Percentiles rank a stretch among this genome's conserved stretches.
Conservation (phyloP, 1,284 basidiomycete genomes). For the Cryptococcus sp. region DNA sequence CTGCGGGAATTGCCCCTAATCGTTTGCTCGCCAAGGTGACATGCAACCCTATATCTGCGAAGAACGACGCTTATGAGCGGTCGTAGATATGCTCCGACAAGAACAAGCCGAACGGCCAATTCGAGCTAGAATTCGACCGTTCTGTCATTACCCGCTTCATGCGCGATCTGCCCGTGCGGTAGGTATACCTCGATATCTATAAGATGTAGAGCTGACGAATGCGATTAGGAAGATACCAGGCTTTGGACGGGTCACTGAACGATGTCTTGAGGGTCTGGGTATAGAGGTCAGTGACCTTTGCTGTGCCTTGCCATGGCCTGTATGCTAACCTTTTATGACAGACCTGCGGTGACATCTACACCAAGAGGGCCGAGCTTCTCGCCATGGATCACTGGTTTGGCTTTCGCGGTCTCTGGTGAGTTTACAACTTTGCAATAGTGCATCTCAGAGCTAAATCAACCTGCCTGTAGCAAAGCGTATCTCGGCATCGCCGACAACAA, state of each 20-base stretch:
- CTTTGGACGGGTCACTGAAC: conserved; percentile 82
- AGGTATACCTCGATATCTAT: neutral
- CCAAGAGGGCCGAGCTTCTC: conserved; percentile 67
- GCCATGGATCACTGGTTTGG: conserved; percentile 85
- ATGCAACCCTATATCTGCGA: neutral
- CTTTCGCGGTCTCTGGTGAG: conserved; percentile 65
- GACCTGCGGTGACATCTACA: conserved; percentile 85
- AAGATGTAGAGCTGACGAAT: conserved; percentile 8
- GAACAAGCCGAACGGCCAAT: conserved; percentile 96
- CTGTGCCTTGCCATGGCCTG: conserved; percentile 6
- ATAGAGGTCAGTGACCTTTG: conserved; percentile 63
- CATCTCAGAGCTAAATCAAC: too few species aligned
- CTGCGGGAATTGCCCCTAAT: conserved; percentile 86
- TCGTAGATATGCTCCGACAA: conserved; percentile 87
- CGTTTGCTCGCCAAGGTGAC: conserved; percentile 74
- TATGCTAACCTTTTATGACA: conserved; percentile 38
- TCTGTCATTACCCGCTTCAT: conserved; percentile 68
- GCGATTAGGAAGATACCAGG: conserved; percentile 65
- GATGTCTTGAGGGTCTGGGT: conserved; percentile 79
- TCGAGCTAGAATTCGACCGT: conserved; percentile 67
- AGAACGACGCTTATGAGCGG: too few species aligned
- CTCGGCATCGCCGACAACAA: conserved; percentile 82
- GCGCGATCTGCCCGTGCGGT: conserved; percentile 49
- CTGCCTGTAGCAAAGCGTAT: conserved; percentile 58
- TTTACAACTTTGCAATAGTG: conserved; percentile 15